Percentiles rank a stretch among this genome's conserved stretches.
Conservation (phyloP, 805 yeast genomes). For the Ascoidea asiatica region DNA sequence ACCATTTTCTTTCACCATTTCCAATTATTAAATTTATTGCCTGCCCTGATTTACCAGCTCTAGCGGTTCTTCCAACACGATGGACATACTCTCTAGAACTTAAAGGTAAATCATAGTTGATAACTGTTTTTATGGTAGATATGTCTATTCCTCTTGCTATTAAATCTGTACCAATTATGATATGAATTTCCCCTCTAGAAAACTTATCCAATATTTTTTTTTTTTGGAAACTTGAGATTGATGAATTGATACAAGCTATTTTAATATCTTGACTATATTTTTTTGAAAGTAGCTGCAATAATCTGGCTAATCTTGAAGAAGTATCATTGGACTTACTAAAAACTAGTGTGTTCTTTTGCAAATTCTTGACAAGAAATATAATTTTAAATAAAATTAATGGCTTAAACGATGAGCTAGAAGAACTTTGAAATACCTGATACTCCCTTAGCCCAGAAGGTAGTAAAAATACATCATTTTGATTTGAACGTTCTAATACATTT, state of each 20-base stretch:
- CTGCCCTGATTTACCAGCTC: constrained; percentile 71
- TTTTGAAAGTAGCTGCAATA: constrained; percentile 31
- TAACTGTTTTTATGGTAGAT: constrained; percentile 50
- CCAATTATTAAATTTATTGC: constrained; percentile 70
- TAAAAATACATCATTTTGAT: constrained; percentile 12
- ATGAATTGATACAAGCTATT: constrained; percentile 43
- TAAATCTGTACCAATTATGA: constrained; percentile 74
- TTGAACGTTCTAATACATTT: constrained; percentile 27
- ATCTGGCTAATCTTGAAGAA: constrained; percentile 61
- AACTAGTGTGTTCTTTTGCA: constrained; percentile 31
- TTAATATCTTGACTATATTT: constrained; percentile 9
- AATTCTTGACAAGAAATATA: constrained; percentile 23
- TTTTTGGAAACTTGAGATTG: constrained; percentile 39
- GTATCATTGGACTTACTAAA: constrained; percentile 78
- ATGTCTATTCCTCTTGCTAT: constrained; percentile 95
- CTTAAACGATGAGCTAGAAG: constrained; percentile 28
- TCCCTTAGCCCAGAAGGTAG: constrained; percentile 25
- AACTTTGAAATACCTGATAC: constrained; percentile 16
- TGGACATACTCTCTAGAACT: constrained; percentile 89
- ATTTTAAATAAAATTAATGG: constrained; percentile 62
- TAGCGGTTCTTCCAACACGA: constrained; percentile 93
- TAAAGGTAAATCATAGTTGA: constrained; percentile 84
- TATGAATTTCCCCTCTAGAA: constrained; percentile 32
- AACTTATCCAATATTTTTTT: constrained; percentile 47
- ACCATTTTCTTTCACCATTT: constrained; percentile 64